A percentile compares a stretch with the other conserved stretches of the same genome.
phyloP scores from a whole-genome alignment of 169 alveolate species.

The Plasmodium knowlesi region DNA sequence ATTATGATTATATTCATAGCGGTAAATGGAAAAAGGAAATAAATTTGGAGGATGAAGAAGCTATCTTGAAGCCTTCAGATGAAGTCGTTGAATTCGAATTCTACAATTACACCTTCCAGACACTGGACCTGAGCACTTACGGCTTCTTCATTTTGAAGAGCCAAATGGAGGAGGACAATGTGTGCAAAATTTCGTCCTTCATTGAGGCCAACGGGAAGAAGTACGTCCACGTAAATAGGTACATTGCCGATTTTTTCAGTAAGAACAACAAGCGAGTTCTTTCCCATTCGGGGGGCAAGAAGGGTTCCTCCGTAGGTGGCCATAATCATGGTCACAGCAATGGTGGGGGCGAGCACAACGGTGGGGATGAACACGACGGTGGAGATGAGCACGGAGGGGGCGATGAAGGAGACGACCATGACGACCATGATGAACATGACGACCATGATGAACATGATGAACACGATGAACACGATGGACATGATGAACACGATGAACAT shows the following conservation, averaged over 20 bases:
- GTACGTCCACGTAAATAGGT: slow-evolving; percentile 42
- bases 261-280: slow-evolving; percentile 49
- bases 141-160: slow-evolving; percentile 45
- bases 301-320: not conserved
- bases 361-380: not conserved
- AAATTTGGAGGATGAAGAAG: slow-evolving; percentile 45
- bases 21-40: slow-evolving; percentile 68
- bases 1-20: slow-evolving; percentile 62
- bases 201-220: slow-evolving; percentile 65
- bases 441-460: not conserved
- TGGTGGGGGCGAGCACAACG: not conserved
- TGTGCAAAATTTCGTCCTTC: slow-evolving; percentile 55
- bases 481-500: not conserved
- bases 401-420: not conserved
- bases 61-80: slow-evolving; percentile 56
- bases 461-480: not conserved
- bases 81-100: slow-evolving; percentile 65
- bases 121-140: slow-evolving; percentile 43
- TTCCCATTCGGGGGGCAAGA: slow-evolving; percentile 3
- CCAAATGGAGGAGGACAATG: slow-evolving; percentile 50
- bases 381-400: not conserved
- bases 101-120: slow-evolving; percentile 64
- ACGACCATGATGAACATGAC: not conserved
- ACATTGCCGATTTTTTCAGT: slow-evolving; percentile 44
- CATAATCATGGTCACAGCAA: not conserved